Evolutionary conservation across 2,329 filamentous ascomycete genomes (phyloP), one percentile per base, ranked within the genome.

Genomic region (Colletotrichum tofieldiae): DNA sequence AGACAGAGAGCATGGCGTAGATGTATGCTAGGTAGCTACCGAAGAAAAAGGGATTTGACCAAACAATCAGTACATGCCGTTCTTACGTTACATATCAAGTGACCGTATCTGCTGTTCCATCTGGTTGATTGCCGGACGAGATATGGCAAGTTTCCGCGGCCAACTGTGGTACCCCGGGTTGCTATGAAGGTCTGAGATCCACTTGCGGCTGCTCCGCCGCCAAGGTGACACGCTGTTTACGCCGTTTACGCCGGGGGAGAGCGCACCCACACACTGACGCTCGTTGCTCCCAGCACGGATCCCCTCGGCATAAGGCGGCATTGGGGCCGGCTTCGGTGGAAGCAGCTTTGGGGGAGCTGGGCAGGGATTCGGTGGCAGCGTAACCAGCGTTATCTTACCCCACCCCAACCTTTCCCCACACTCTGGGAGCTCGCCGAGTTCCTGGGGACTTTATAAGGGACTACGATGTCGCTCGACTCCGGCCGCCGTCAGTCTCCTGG

Each of bases 251-350:
- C 49, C 43, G 14, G 32, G 39, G 35, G 18, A 56, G 51, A 58
- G 61, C 54, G 52, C 23, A 26, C 43, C 51, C 51, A 26, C 51
- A 26, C 60, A 37, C 51, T 65, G 39, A 58, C 41, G 60, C 61
- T 54, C 45, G 61, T 45, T 20, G 35, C 43, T 45, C 43, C 54
- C 23, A 35, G 55, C 52, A 59, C 67, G 63, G 67, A 56, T 62
- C 41, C 55, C 61, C 63, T 74, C 74, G 74, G 74, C 73, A 71
- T 71, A 32, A 55, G 52, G 55, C 74, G 74, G 74, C 73, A 73
- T 74, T 71, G 51, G 20, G 61, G 71, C 68, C 72, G 60, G 66
- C 65, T 51, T 65, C 66, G 67, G 73, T 54, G 59, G 47, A 52
- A 61, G 58, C 26, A 63, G 43, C 23, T 67, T 69, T 56, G 72